Evolutionary conservation across 2,329 filamentous ascomycete species (phyloP), one percentile per base, ranked within the genome.

Genomic region (Cladosporium oxysporum): DNA sequence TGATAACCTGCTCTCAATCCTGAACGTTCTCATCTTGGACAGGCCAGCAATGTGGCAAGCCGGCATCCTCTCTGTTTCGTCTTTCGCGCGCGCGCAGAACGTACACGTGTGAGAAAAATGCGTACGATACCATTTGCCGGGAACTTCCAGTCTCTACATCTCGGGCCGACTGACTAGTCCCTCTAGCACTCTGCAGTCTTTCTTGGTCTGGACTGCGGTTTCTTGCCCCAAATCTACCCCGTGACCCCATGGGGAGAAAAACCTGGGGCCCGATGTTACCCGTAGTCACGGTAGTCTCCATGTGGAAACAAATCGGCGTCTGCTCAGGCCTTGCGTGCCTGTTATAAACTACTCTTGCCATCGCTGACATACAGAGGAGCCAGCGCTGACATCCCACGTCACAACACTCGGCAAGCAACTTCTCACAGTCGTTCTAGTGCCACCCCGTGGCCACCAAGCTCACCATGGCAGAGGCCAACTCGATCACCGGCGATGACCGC

Each of bases 191-290:
- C 28, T 47, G 28, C 31, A n/a, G 29, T 55, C 52, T 47, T 33
- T 55, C 52, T 47, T 33, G 52, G 52, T 55, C 52, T 55, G 28
- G 52, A 55, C 52, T 55, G 29, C 52, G 6, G 28, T 55, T 55
- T 29, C 49, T 21, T 55, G 28, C 52, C 52, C 52, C 52, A 21
- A 21, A 26, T 55, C 31, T 29, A 18, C 29, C 52, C 52, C 16
- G 52, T 31, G 28, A 29, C 52, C 52, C 52, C 52, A 55, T 55
- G 52, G 52, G 52, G 52, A 55, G 50, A 31, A 21, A 55, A 55
- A 33, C 31, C 29, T 55, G 52, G 52, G 52, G 52, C 28, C 52
- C 29, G 52, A 55, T 55, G 52, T 55, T 33, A 33, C 5, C 52
- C 52, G 52, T 55, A 21, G 16, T 11, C 18, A 12, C 52, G 21